Percentiles rank a stretch among this genome's conserved stretches.
phyloP scores from a whole-genome alignment of 2,329 filamentous ascomycete species.

The Hypomyces perniciosus region DNA sequence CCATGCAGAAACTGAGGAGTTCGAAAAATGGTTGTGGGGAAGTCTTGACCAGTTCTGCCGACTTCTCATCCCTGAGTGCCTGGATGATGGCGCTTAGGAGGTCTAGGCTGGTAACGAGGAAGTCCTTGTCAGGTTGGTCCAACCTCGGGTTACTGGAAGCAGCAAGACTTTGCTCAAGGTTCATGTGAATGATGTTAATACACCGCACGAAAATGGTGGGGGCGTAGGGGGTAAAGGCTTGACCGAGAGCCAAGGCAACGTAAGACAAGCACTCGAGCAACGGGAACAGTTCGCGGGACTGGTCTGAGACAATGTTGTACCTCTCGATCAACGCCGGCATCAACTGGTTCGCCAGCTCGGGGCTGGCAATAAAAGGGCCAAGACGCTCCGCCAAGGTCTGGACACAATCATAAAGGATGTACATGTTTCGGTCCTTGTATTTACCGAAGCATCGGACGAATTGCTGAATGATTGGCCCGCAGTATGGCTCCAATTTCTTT shows the following conservation, averaged over 20 bases:
- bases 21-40: constrained; percentile 85
- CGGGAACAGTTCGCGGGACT: constrained; percentile 90
- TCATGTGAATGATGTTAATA: constrained; percentile 84
- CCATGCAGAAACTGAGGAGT: constrained; percentile 84
- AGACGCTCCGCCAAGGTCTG: constrained; percentile 94
- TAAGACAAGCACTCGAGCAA: constrained; percentile 95
- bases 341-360: constrained; percentile 73
- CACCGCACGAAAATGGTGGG: constrained; percentile 82
- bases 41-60: constrained; percentile 66
- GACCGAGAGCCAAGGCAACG: constrained; percentile 78
- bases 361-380: constrained; percentile 71
- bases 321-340: constrained; percentile 90
- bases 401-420: constrained; percentile 96
- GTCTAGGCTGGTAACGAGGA: constrained; percentile 90
- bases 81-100: constrained; percentile 91
- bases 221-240: constrained; percentile 78
- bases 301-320: constrained; percentile 80
- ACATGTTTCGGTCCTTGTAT: constrained; percentile 99
- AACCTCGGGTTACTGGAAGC: constrained; percentile 61
- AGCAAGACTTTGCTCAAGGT: constrained; percentile 73
- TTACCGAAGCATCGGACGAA: constrained; percentile 87
- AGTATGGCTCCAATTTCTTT: constrained; percentile 74
- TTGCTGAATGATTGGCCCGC: constrained; percentile 81
- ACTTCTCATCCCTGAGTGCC: constrained; percentile 68
- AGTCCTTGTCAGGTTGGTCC: constrained; percentile 90